Conservation (phyloP, 2,329 filamentous ascomycete genomes). For the Pseudogymnoascus sp. region DNA sequence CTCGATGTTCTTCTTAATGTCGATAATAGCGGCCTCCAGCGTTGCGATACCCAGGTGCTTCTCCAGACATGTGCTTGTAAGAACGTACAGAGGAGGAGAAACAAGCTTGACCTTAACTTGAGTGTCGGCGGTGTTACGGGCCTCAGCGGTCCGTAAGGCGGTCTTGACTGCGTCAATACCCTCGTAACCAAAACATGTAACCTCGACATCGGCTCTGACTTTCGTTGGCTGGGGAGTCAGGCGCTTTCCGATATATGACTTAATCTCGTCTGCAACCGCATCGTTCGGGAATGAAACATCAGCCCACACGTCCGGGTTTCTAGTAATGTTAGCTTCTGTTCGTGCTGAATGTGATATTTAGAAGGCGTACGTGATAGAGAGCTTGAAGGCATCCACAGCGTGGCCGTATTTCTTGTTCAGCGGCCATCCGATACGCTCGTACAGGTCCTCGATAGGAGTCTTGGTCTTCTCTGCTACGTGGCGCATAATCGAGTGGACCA, state of each 20-base stretch:
- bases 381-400: slow-evolving; percentile 95
- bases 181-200: slow-evolving; percentile 91
- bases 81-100: slow-evolving; percentile 92
- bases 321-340: slow-evolving; percentile 31
- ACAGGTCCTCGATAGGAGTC: slow-evolving; percentile 87
- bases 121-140: slow-evolving; percentile 81
- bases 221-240: slow-evolving; percentile 98
- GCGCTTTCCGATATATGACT: slow-evolving; percentile 93
- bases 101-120: slow-evolving; percentile 98
- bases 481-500: slow-evolving; percentile 97
- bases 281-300: slow-evolving; percentile 85
- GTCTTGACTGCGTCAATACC: slow-evolving; percentile 97
- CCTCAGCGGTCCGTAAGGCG: slow-evolving; percentile 83
- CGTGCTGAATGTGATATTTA: slow-evolving; percentile 6
- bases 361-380: slow-evolving; percentile 78
- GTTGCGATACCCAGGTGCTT: slow-evolving; percentile 78
- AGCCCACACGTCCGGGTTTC: slow-evolving; percentile 92
- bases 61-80: slow-evolving; percentile 92
- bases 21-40: slow-evolving; percentile 81
- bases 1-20: slow-evolving; percentile 75
- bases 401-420: slow-evolving; percentile 97
- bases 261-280: slow-evolving; percentile 78
- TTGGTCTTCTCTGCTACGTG: slow-evolving; percentile 97
- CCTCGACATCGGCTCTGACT: slow-evolving; percentile 94
- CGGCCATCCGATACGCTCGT: slow-evolving; percentile 93